Percentiles rank a stretch among this genome's conserved stretches.
Evolutionary conservation across 805 yeast genomes (phyloP).

Genomic region (Teunomyces kruisii): DNA sequence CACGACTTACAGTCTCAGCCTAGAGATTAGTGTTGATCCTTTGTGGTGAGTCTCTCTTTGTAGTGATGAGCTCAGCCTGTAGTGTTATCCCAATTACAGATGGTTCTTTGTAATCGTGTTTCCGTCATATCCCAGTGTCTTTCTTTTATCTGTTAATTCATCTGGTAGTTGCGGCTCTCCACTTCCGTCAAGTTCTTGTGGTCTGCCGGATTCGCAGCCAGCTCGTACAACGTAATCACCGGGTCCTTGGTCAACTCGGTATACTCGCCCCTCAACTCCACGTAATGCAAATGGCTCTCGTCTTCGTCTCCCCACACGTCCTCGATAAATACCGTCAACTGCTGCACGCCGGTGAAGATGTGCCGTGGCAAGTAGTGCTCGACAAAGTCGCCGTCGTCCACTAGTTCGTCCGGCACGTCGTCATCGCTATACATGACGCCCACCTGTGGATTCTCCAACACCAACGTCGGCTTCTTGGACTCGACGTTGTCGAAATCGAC

Average conservation of each 20-base stretch:
- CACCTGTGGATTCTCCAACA: constrained; percentile 62
- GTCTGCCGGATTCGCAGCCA: constrained; percentile 91
- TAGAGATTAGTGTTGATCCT: too few relatives aligned
- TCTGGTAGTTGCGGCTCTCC: constrained; percentile 5
- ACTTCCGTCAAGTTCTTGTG: constrained; percentile 45
- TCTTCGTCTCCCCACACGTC: constrained; percentile 52
- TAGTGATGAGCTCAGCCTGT: too few relatives aligned
- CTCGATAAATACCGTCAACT: constrained; percentile 66
- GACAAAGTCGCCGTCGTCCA: constrained; percentile 53
- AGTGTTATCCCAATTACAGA: too few relatives aligned
- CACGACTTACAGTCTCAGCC: too few relatives aligned
- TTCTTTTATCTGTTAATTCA: too few relatives aligned
- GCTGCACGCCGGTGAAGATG: constrained; percentile 65
- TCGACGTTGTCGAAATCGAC: constrained; percentile 72
- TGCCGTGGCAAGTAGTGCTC: constrained; percentile 83
- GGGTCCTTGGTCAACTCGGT: constrained; percentile 63
- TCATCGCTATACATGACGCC: constrained; percentile 49
- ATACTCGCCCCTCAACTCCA: constrained; percentile 79
- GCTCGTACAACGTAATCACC: constrained; percentile 75
- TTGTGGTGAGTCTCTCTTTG: too few relatives aligned
- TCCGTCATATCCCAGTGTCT: too few relatives aligned
- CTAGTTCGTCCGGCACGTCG: constrained; percentile 30
- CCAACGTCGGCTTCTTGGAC: constrained; percentile 48
- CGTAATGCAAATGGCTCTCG: constrained; percentile 56
- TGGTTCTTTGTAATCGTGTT: too few relatives aligned